phyloP scores from a whole-genome alignment of 768 basidiomycete species.

The Lactifluus rugatus region DNA sequence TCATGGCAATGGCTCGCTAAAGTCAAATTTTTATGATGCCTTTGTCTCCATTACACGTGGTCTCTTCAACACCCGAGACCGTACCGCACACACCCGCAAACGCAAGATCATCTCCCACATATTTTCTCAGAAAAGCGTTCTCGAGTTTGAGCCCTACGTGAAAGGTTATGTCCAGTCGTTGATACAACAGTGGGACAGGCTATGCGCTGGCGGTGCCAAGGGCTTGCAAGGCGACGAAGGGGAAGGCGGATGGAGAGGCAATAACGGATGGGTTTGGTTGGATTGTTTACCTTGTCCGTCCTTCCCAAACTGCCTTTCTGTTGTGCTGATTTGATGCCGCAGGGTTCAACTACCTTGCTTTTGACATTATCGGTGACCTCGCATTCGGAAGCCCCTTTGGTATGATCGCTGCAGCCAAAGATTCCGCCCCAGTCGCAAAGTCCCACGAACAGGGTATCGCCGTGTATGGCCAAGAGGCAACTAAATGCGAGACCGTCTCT shows the following conservation, averaged over 20 bases:
- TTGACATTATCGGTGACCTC: conserved; percentile 74
- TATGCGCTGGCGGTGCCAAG: conserved; percentile 43
- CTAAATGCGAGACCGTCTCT: conserved; percentile 38
- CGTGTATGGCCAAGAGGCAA: conserved; percentile 39
- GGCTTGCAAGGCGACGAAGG: conserved; percentile 45
- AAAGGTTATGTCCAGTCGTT: conserved; percentile 48
- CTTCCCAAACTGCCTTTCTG: neutral
- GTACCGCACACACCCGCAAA: conserved; percentile 70
- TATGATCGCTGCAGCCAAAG: conserved; percentile 68
- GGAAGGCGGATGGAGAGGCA: conserved; percentile 48
- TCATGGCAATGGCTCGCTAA: conserved; percentile 33
- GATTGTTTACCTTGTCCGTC: conserved; percentile 62
- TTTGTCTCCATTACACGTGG: conserved; percentile 40
- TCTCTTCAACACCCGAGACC: conserved; percentile 66
- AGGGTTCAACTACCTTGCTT: conserved; percentile 57
- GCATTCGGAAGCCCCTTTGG: conserved; percentile 82
- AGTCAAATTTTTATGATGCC: conserved; percentile 38
- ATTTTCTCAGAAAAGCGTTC: conserved; percentile 74
- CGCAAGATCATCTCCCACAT: conserved; percentile 85
- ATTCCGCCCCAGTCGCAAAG: conserved; percentile 60
- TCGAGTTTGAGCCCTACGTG: conserved; percentile 80
- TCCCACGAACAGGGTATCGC: conserved; percentile 41
- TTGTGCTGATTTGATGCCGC: conserved; percentile 7
- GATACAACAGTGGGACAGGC: conserved; percentile 61
- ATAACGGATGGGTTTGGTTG: conserved; percentile 57